Evolutionary conservation across 208 protist genomes (phyloP), one percentile per base, ranked within the genome.

Genomic region (Polymyxa betae): DNA sequence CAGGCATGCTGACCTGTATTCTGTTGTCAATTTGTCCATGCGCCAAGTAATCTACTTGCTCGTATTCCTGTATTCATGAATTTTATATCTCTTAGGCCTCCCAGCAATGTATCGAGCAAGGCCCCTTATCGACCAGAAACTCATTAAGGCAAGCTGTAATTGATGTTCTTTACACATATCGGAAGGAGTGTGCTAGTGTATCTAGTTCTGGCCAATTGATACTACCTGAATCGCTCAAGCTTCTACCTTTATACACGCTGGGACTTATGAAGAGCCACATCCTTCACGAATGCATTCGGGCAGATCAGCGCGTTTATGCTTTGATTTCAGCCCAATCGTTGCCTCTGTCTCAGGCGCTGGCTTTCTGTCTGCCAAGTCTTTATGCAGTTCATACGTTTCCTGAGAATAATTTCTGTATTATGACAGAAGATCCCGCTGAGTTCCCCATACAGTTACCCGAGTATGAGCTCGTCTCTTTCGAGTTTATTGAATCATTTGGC

Each of bases 221-320:
- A 46, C 45, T 94, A 38, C 92, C 92, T 24, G 92, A 94, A 88
- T 88, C 91, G 12, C 92, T 94, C 24, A 94, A 94, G 88, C 89
- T 94, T 41, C 82, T 94, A 41, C 92, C 92, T 0, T 90, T 94
- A 1, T 92, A 90, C 45, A 91, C 89, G 0, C 91, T 93, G 1
- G 90, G 90, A 5, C 49, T 91, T n/a, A 91, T 91, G 45, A 91
- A 91, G n/a, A 66, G 12, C 12, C 16, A 5, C 66, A 66, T 89
- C 5, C 32, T 89, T 5, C 35, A 60, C 66, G 88, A 60, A 35
- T 77, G 54, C 45, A 45, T 89, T 40, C 49, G 88, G 1, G 54
- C 49, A 66, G 88, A 89, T 89, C 38, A 32, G 88, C 46, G 88
- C 5, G 88, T 89, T 5, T 66, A 77, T 89, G 88, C 72, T 40